These are phyloP conservation scores for Malassezia nana DNA, from an alignment of 1,284 basidiomycete species.

Conservation along the genomic window DNA sequence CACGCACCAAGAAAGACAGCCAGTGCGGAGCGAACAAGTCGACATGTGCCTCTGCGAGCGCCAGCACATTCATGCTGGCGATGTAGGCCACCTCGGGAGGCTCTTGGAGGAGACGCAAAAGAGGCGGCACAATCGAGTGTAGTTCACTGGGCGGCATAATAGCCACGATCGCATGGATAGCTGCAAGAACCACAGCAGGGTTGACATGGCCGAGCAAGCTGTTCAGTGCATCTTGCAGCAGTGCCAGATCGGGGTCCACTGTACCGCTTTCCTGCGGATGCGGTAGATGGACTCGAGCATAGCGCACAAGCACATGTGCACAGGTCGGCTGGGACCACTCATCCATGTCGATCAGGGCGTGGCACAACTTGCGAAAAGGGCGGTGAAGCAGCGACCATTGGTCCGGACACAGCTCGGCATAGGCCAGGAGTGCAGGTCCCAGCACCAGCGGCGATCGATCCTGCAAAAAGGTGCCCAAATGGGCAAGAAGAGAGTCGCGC, in stretches of 20 bases:
- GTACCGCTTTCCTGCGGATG: constrained; percentile 50
- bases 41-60: constrained; percentile 15
- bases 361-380: constrained; percentile 76
- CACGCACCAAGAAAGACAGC: constrained; percentile 25
- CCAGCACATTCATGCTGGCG: constrained; percentile 22
- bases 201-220: constrained; percentile 29
- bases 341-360: constrained; percentile 75
- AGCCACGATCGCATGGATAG: constrained; percentile 14
- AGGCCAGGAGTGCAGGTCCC: constrained; percentile 74
- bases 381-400: constrained; percentile 66
- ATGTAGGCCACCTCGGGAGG: constrained; percentile 27
- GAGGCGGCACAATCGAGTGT: not conserved
- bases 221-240: constrained; percentile 29
- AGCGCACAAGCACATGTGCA: constrained; percentile 67
- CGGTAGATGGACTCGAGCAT: constrained; percentile 57
- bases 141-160: not conserved
- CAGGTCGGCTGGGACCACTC: constrained; percentile 88
- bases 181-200: constrained; percentile 30
- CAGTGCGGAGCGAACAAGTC: constrained; percentile 22
- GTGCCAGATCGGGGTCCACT: constrained; percentile 34
- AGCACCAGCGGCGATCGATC: constrained; percentile 79
- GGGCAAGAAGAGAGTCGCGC: constrained; percentile 62
- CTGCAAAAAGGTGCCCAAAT: constrained; percentile 64
- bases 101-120: constrained; percentile 24
- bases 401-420: constrained; percentile 47